phyloP scores from a whole-genome alignment of 2,329 filamentous ascomycete genomes.

The Epichloe baconii region DNA sequence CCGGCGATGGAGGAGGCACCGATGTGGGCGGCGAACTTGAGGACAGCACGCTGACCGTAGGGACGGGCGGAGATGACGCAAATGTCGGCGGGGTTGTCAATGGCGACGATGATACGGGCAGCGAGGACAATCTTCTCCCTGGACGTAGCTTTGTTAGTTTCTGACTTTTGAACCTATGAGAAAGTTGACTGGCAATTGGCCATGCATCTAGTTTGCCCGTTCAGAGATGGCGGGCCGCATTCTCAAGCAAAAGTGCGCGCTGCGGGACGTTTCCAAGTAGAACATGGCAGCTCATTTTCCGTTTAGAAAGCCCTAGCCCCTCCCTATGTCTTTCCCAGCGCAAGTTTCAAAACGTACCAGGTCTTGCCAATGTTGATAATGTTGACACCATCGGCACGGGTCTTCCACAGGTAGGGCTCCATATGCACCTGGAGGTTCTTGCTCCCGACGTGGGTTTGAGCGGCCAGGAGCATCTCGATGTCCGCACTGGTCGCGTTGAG shows the following conservation, averaged over 20 bases:
- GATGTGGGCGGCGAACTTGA: slow-evolving; percentile 99
- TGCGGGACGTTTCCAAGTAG: not conserved
- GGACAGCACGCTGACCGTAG: slow-evolving; percentile 97
- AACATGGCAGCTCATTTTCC: not conserved
- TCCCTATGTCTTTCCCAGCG: no score
- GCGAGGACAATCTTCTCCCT: slow-evolving; percentile 99
- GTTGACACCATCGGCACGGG: slow-evolving; percentile 94
- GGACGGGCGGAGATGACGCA: slow-evolving; percentile 99
- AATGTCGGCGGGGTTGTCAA: slow-evolving; percentile 99
- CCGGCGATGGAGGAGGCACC: slow-evolving; percentile 96
- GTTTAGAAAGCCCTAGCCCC: not conserved
- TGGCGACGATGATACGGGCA: slow-evolving; percentile 94
- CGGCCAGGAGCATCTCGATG: slow-evolving; percentile 98
- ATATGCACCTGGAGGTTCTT: slow-evolving; percentile 99
- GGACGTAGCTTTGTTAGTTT: slow-evolving; percentile 7
- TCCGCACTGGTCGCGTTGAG: slow-evolving; percentile 98
- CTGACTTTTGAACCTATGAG: not conserved
- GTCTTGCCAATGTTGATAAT: slow-evolving; percentile 99
- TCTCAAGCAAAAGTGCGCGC: not conserved
- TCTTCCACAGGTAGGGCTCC: slow-evolving; percentile 99
- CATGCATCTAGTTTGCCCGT: no score
- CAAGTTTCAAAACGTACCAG: slow-evolving; percentile 51
- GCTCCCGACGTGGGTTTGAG: slow-evolving; percentile 90
- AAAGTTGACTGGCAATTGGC: not conserved
- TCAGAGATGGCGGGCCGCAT: not conserved